Evolutionary conservation across 179 eudicot species (phyloP), one percentile per base, ranked within the genome.

Genomic region (Actinidia polygama): DNA sequence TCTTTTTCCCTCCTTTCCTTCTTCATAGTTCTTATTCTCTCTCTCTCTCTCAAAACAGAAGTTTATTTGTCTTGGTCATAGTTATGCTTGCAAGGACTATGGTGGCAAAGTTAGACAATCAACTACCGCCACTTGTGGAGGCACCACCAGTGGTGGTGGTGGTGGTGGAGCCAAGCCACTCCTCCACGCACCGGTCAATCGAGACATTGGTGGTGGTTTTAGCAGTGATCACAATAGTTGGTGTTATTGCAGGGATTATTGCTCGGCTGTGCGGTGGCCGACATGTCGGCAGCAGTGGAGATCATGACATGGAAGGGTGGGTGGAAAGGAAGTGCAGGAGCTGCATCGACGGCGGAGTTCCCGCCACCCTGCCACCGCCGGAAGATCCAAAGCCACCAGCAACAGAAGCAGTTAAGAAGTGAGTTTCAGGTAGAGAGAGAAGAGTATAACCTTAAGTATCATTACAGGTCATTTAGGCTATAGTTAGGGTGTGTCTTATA

Each of bases 161-260:
- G 75, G 67, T 26, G 73, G 83, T 19, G 75, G 85, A 84, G 73
- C 77, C 77, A n/a, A 78, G 67, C 8, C 87, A 84, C 67, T 86
- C 90, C 47, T 87, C 90, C n/a, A 84, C 86, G 0, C 84, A 54
- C 83, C 84, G 86, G 10, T 94, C 98, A 2, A 83, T 94, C 10
- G 94, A 90, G 88, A 90, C 97, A 1, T 76, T 94, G 26, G 91
- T 94, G 75, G 98, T 91, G 54, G 95, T 94, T 55, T 69, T 94
- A 24, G 98, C 98, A 2, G 98, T 88, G 75, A 94, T 94, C 74
- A 89, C 91, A 0, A 88, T 94, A 4, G 73, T 88, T 1, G 93
- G 82, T 3, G 95, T 91, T 8, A 70, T 92, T 5, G 97, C 97
- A 0, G 95, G 93, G 69, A 85, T 94, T 70, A 89, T 94, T 7